These are phyloP conservation scores for Penicillium egyptiacum DNA, from an alignment of 495 filamentous ascomycete genomes.

Conservation along the genomic window DNA sequence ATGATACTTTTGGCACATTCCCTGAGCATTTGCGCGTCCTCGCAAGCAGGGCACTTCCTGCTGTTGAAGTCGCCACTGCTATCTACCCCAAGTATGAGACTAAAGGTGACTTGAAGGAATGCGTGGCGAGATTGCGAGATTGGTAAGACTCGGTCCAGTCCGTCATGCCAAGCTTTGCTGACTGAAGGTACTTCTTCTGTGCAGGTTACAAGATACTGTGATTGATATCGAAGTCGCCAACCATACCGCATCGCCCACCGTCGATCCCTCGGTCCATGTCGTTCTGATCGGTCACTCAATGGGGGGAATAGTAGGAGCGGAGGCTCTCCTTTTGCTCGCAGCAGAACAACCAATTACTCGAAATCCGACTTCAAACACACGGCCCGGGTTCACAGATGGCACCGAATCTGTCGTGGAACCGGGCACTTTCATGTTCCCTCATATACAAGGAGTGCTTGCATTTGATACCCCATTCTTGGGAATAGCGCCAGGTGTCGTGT, in stretches of 20 bases:
- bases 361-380: slow-evolving; percentile 21
- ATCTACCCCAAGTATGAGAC: slow-evolving; percentile 94
- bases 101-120: slow-evolving; percentile 77
- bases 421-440: slow-evolving; percentile 58
- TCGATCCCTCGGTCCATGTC: slow-evolving; percentile 83
- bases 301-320: slow-evolving; percentile 95
- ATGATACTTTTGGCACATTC: slow-evolving; percentile 82
- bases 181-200: background rate
- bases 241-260: slow-evolving; percentile 78
- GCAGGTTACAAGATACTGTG: slow-evolving; percentile 84
- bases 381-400: slow-evolving; percentile 20
- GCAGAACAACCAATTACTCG: slow-evolving; percentile 64
- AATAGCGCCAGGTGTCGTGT: slow-evolving; percentile 83
- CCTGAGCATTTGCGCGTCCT: slow-evolving; percentile 71
- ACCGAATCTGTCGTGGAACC: slow-evolving; percentile 29
- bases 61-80: slow-evolving; percentile 65
- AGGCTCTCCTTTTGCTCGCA: slow-evolving; percentile 70
- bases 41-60: slow-evolving; percentile 68
- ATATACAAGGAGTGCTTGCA: slow-evolving; percentile 81
- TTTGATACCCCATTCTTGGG: slow-evolving; percentile 96
- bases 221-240: slow-evolving; percentile 90
- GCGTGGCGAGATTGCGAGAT: slow-evolving; percentile 78
- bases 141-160: slow-evolving; percentile 56
- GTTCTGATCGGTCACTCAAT: slow-evolving; percentile 91
- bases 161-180: background rate